A percentile compares a stretch with the other conserved stretches of the same genome.
These are phyloP conservation scores for Lycium ferocissimum DNA, from an alignment of 257 asterid genomes.

Conservation along the genomic window DNA sequence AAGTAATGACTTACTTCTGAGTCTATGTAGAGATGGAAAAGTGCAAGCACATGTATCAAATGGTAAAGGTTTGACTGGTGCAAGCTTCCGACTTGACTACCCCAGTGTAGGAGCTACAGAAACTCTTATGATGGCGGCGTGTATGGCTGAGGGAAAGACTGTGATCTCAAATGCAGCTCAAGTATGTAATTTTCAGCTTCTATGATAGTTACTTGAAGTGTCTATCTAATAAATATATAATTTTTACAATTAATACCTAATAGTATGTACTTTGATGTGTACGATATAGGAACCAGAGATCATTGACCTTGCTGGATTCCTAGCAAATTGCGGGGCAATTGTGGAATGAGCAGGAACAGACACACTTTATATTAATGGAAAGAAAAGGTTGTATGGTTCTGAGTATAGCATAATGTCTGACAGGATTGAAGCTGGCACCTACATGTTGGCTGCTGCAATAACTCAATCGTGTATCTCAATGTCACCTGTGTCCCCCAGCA, in stretches of 20 bases:
- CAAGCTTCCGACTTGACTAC: constrained; percentile 46
- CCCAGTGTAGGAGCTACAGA: constrained; percentile 65
- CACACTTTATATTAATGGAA: constrained; percentile 41
- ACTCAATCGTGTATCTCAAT: constrained; percentile 49
- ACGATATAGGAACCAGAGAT: constrained; percentile 54
- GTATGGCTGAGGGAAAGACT: constrained; percentile 50
- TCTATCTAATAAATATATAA: neutral
- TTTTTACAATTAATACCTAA: neutral
- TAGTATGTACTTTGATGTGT: neutral
- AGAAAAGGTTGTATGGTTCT: constrained; percentile 36
- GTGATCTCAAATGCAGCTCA: constrained; percentile 51
- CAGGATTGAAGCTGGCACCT: constrained; percentile 52
- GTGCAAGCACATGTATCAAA: constrained; percentile 45
- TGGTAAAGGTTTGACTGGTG: constrained; percentile 51
- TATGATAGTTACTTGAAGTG: constrained; percentile 8
- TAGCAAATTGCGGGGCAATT: constrained; percentile 46
- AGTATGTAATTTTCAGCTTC: constrained; percentile 39
- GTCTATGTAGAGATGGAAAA: constrained; percentile 43
- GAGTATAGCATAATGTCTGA: constrained; percentile 50
- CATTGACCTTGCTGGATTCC: constrained; percentile 47
- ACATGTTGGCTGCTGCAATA: constrained; percentile 58
- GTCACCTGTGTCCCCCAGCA: constrained; percentile 39
- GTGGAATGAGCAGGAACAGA: constrained; percentile 51
- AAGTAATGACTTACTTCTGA: constrained; percentile 23
- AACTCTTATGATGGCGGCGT: constrained; percentile 63